Evolutionary conservation across 1,139 yeast species (phyloP).

Genomic region (Candida frijolesensis): DNA sequence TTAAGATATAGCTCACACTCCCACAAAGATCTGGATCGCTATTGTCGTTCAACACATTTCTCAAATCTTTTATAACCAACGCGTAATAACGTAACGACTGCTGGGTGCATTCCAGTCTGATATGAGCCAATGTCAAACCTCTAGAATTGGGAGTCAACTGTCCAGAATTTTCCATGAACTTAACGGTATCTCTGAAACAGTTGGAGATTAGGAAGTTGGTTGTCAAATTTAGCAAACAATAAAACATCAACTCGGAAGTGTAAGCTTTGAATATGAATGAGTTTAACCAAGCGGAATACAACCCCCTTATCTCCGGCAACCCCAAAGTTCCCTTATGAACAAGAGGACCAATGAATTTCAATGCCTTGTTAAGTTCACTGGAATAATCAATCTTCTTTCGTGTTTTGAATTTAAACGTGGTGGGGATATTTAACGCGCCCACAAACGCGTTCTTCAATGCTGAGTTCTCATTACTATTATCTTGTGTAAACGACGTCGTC

Average conservation of each 20-base stretch:
- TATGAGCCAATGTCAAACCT: conserved; percentile 6
- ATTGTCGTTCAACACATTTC: conserved; percentile 32
- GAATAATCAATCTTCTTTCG: conserved; percentile 20
- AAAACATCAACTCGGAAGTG: conserved; percentile 32
- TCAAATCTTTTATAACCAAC: conserved; percentile 36
- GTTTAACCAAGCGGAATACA: conserved; percentile 39
- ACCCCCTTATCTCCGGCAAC: conserved; percentile 31
- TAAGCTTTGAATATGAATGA: conserved; percentile 33
- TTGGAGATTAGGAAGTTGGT: conserved; percentile 44
- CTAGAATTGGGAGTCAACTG: conserved; percentile 6
- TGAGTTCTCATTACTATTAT: neutral
- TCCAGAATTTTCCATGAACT: neutral
- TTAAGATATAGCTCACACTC: conserved; percentile 40
- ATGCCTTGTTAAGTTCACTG: conserved; percentile 15
- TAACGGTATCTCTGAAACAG: conserved; percentile 24
- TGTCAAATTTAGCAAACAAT: conserved; percentile 42
- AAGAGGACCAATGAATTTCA: conserved; percentile 21
- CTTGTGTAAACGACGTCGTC: neutral
- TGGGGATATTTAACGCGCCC: conserved; percentile 17
- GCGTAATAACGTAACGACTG: conserved; percentile 40
- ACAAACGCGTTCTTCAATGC: neutral
- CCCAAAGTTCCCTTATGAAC: conserved; percentile 32
- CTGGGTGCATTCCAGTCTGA: conserved; percentile 2
- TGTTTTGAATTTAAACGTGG: conserved; percentile 16
- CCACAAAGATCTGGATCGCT: conserved; percentile 38